phyloP scores from a whole-genome alignment of 169 alveolate species.

The Plasmodium vivax region DNA sequence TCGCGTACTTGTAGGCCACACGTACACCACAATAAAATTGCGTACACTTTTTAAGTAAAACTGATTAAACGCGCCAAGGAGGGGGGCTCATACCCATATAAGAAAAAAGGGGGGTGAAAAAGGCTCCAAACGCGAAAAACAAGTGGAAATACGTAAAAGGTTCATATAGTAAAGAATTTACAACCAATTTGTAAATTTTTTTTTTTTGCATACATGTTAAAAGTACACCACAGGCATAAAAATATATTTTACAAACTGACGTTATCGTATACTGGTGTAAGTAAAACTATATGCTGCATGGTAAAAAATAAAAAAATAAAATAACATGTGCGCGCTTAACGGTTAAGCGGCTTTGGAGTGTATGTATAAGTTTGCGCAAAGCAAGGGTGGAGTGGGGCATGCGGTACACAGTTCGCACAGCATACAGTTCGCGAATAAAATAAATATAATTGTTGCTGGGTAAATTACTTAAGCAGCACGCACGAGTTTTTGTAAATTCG shows the following conservation, averaged over 20 bases:
- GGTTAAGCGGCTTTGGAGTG: background rate
- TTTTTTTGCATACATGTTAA: background rate
- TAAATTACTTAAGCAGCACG: background rate
- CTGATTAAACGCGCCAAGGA: background rate
- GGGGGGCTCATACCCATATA: background rate
- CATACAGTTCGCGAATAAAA: background rate
- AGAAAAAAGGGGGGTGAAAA: background rate
- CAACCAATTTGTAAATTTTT: background rate
- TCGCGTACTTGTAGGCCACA: background rate
- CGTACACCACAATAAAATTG: background rate
- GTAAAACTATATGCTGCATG: background rate
- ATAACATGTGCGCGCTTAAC: background rate
- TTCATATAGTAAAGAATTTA: background rate
- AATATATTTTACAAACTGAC: background rate
- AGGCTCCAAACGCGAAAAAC: background rate
- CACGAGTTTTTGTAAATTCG: background rate
- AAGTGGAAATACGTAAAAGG: background rate
- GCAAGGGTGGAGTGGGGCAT: background rate
- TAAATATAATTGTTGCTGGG: background rate
- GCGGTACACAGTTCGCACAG: background rate
- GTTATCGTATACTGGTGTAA: background rate
- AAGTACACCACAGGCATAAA: background rate
- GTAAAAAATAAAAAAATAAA: background rate
- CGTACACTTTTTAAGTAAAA: background rate
- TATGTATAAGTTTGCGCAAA: background rate